A percentile compares a stretch with the other conserved stretches of the same genome.
Evolutionary conservation across 2,329 filamentous ascomycete genomes (phyloP).

Genomic region (Alternaria infectoria): DNA sequence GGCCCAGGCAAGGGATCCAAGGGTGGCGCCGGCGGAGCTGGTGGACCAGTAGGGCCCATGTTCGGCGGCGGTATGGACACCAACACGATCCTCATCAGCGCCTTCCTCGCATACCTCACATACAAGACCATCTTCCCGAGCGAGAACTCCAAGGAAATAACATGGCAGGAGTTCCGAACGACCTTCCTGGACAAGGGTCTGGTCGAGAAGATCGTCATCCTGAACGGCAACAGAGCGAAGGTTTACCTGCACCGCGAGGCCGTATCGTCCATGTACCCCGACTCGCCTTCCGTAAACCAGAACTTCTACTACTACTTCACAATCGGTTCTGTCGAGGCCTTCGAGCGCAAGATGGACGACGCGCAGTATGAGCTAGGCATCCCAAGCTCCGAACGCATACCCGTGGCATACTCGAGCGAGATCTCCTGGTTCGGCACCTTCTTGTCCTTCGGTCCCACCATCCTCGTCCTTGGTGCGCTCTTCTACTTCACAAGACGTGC

Average conservation of each 20-base stretch:
- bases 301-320: slow-evolving; percentile 90
- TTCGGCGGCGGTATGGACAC: slow-evolving; percentile 56
- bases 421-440: slow-evolving; percentile 75
- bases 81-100: slow-evolving; percentile 62
- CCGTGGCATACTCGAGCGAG: slow-evolving; percentile 84
- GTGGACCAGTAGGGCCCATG: slow-evolving; percentile 14
- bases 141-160: slow-evolving; percentile 79
- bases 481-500: slow-evolving; percentile 81
- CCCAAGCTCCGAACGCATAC: slow-evolving; percentile 85
- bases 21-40: slow-evolving; percentile 27
- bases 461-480: slow-evolving; percentile 83
- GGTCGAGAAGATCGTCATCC: slow-evolving; percentile 86
- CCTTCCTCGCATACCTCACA: slow-evolving; percentile 67
- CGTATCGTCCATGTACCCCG: slow-evolving; percentile 73
- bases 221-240: slow-evolving; percentile 77
- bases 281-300: slow-evolving; percentile 70
- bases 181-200: slow-evolving; percentile 96
- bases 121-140: slow-evolving; percentile 68
- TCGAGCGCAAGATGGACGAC: slow-evolving; percentile 85
- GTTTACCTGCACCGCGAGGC: slow-evolving; percentile 81
- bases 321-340: slow-evolving; percentile 92
- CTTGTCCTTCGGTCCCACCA: slow-evolving; percentile 82
- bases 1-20: slow-evolving; percentile 46
- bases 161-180: slow-evolving; percentile 94
- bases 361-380: slow-evolving; percentile 89